Base-by-base conservation (phyloP, 2,329 filamentous ascomycete species). In the Xylaria polymorpha region DNA sequence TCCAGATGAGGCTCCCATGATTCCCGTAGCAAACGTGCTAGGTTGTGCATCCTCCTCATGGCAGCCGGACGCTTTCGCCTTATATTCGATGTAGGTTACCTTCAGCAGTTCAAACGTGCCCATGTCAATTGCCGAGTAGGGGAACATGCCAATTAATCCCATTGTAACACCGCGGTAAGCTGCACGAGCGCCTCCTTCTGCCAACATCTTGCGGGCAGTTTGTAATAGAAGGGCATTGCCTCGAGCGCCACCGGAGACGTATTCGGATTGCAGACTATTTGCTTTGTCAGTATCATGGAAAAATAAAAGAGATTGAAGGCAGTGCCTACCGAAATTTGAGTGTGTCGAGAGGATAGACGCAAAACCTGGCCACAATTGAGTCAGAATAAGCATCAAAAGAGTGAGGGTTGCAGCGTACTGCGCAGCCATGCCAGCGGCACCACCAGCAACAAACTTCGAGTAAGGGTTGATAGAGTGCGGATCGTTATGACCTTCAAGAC, bases 21-120 rank as follows among this genome's bases (percentile, higher is more conserved):
- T 88, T 58, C 94, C 96, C 5, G 95, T 96, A 39, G 90, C 88
- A 74, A 98, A 90, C 71, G 95, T 96, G 70, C 91, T 92, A 7
- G 93, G 92, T 43, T 88, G 86, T 48, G 93, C 90, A 74, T 97
- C 94, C 73, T 97, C 93, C 79, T 97, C 93, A 76, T 94, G 91
- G 73, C 92, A 90, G 51, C 90, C 89, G 10, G 88, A 81, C 41
- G 86, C 82, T 67, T 88, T 89, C 14, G 94, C 92, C 77, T 94
- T 92, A 72, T 91, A 90, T 4, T 82, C 82, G 41, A 91, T 87
- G 72, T 97, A 89, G 8, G 85, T 85, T 57, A 88, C 89, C 82
- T 99, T 99, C 70, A 98, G 87, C 69, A 96, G 90, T 81, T 99
- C 96, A 77, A 98, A 99, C 0, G 94, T 97, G 72, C 93, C 94